Conservation (phyloP, 495 filamentous ascomycete species). For the Daldinia concentrica region DNA sequence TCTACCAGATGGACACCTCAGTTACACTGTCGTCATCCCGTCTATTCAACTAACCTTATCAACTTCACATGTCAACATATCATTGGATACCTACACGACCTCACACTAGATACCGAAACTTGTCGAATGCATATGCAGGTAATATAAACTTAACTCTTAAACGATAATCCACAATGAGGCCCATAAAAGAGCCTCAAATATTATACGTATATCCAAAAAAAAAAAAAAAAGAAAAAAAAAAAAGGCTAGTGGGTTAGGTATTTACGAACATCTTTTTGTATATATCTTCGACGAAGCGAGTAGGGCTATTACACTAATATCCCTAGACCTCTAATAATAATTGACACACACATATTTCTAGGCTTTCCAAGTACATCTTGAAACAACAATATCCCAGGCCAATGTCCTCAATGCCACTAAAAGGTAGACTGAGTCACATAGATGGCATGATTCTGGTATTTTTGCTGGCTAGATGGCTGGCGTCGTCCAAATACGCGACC, state of each 20-base stretch:
- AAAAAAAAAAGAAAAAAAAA: too few species aligned
- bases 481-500: constrained; percentile 10
- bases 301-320: neutral
- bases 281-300: neutral
- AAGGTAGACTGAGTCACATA: neutral
- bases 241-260: too few species aligned
- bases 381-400: neutral
- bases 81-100: neutral
- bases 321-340: neutral
- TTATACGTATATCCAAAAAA: too few species aligned
- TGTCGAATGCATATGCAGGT: neutral
- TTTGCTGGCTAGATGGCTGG: neutral
- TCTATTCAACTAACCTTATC: constrained; percentile 1
- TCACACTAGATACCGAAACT: neutral
- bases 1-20: neutral
- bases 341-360: neutral
- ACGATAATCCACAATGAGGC: neutral
- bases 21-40: constrained; percentile 42
- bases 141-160: neutral
- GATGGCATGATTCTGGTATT: neutral
- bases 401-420: neutral
- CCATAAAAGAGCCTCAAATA: neutral
- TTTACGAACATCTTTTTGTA: neutral
- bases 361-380: neutral
- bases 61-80: constrained; percentile 10